These are phyloP conservation scores for Diutina catenulata DNA, from an alignment of 1,139 yeast species.

Conservation along the genomic window DNA sequence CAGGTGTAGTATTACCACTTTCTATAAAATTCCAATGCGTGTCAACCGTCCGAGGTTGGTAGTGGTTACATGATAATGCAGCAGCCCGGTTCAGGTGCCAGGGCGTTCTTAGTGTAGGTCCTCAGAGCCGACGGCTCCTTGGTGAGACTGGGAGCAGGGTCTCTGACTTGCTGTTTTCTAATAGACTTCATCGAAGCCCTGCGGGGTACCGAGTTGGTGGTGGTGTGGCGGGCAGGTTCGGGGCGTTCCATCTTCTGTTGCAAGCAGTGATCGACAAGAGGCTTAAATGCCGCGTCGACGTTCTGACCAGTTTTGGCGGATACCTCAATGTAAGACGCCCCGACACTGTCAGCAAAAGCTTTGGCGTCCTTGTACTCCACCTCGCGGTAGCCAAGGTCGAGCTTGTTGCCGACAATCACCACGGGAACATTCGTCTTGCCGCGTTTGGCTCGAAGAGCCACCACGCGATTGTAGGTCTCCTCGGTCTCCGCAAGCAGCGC, in stretches of 20 bases:
- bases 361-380: background rate
- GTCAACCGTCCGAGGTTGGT: too few relatives aligned
- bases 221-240: background rate
- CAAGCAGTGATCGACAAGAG: constrained; percentile 12
- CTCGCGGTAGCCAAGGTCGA: background rate
- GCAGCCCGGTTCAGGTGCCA: constrained; percentile 9
- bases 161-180: too few relatives aligned
- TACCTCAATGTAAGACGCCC: background rate
- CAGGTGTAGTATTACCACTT: too few relatives aligned
- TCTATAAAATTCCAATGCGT: too few relatives aligned
- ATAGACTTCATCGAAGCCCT: too few relatives aligned
- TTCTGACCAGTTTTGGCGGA: constrained; percentile 7
- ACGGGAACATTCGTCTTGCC: background rate
- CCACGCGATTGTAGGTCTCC: background rate
- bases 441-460: background rate
- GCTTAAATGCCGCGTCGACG: constrained; percentile 19
- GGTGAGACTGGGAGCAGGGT: too few relatives aligned
- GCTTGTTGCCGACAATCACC: constrained; percentile 2
- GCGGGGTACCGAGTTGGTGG: too few relatives aligned
- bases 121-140: too few relatives aligned
- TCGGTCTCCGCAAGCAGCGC: background rate
- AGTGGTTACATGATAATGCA: constrained; percentile 9
- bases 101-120: too few relatives aligned
- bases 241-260: background rate
- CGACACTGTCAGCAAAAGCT: background rate